Evolutionary conservation across 2,329 filamentous ascomycete species (phyloP).

Genomic region (Stemphylium beticola): DNA sequence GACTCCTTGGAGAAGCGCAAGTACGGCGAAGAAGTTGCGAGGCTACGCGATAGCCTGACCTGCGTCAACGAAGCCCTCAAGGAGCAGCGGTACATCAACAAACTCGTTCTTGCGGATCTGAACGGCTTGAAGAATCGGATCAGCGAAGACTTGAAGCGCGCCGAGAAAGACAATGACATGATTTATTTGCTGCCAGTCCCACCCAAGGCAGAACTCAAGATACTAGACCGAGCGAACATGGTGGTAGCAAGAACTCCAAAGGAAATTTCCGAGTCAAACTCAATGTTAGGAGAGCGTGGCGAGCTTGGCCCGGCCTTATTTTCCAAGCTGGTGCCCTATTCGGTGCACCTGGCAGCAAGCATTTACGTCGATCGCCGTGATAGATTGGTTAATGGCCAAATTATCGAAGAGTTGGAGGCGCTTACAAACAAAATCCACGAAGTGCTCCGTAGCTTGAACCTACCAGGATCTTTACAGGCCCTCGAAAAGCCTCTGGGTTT

Average conservation of each 20-base stretch:
- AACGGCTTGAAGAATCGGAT: slow-evolving; percentile 82
- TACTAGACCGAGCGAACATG: slow-evolving; percentile 88
- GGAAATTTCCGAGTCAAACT: slow-evolving; percentile 80
- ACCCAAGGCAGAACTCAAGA: slow-evolving; percentile 84
- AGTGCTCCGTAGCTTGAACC: slow-evolving; percentile 78
- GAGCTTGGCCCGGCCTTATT: slow-evolving; percentile 88
- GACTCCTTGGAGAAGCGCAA: slow-evolving; percentile 92
- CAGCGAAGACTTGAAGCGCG: slow-evolving; percentile 85
- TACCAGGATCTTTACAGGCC: slow-evolving; percentile 91
- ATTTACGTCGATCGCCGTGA: slow-evolving; percentile 94
- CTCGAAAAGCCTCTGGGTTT: slow-evolving; percentile 92
- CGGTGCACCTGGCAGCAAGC: slow-evolving; percentile 91
- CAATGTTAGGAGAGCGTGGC: slow-evolving; percentile 77
- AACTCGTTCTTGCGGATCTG: slow-evolving; percentile 79
- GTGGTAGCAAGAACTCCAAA: slow-evolving; percentile 78
- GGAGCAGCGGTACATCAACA: slow-evolving; percentile 82
- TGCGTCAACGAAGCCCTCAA: slow-evolving; percentile 88
- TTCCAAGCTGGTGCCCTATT: slow-evolving; percentile 90
- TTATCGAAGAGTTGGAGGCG: slow-evolving; percentile 82
- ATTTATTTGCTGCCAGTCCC: slow-evolving; percentile 91
- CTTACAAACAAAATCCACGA: slow-evolving; percentile 82
- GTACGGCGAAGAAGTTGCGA: slow-evolving; percentile 93
- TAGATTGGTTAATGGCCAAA: slow-evolving; percentile 84
- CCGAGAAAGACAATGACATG: slow-evolving; percentile 94
- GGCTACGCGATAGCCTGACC: slow-evolving; percentile 78